Conservation (phyloP, 1,139 yeast genomes). For the Sugiyamaella neomexicana region DNA sequence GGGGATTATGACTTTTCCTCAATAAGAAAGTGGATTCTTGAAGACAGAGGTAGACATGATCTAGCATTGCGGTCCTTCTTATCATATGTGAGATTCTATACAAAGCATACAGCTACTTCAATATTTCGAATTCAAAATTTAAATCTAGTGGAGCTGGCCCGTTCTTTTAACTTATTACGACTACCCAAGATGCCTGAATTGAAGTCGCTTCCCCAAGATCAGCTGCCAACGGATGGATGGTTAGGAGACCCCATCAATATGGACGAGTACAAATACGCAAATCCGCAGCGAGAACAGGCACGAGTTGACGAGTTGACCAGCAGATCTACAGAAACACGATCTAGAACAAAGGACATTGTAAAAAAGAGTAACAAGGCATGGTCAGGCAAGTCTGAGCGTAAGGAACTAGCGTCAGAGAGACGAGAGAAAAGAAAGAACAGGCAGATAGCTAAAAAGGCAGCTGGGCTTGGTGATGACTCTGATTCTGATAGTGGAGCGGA, state of each 20-base stretch:
- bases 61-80: slow-evolving; percentile 77
- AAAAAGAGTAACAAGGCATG: slow-evolving; percentile 67
- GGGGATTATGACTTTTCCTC: slow-evolving; percentile 23
- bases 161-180: slow-evolving; percentile 74
- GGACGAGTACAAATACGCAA: slow-evolving; percentile 65
- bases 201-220: slow-evolving; percentile 49
- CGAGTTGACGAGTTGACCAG: slow-evolving; percentile 60
- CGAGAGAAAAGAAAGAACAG: slow-evolving; percentile 61
- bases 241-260: slow-evolving; percentile 57
- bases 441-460: slow-evolving; percentile 53
- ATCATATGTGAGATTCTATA: slow-evolving; percentile 77
- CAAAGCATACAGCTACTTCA: slow-evolving; percentile 88
- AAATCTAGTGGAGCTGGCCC: slow-evolving; percentile 72
- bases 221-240: slow-evolving; percentile 60
- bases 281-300: slow-evolving; percentile 60
- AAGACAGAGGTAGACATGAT: slow-evolving; percentile 80
- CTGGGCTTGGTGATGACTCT: slow-evolving; percentile 37
- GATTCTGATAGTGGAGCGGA: slow-evolving; percentile 55
- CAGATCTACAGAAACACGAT: slow-evolving; percentile 59
- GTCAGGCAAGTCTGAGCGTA: slow-evolving; percentile 68
- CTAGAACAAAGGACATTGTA: slow-evolving; percentile 46
- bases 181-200: slow-evolving; percentile 96
- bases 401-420: slow-evolving; percentile 63
- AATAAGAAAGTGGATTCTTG: slow-evolving; percentile 56
- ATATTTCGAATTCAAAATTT: slow-evolving; percentile 75